Evolutionary conservation across 169 alveolate species (phyloP).

Genomic region (Eimeria necatrix): DNA sequence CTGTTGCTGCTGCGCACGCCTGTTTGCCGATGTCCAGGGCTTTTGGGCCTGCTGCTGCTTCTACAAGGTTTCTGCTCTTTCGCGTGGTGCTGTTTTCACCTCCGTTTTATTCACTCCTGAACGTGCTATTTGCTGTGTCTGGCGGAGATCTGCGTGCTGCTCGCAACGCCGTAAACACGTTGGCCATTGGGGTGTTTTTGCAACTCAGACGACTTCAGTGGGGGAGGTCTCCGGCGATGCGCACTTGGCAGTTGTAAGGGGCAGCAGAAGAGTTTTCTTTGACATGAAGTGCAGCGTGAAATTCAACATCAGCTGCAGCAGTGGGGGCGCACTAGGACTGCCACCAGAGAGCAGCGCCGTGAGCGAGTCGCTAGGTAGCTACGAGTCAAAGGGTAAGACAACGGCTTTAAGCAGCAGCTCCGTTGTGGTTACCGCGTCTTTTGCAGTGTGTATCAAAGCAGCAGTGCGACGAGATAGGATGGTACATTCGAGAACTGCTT

Average conservation of each 20-base stretch:
- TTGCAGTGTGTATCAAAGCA: neutral
- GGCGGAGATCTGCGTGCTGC: neutral
- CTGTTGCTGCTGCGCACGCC: neutral
- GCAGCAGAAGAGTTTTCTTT: constrained; percentile 82
- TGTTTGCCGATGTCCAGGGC: too few relatives aligned
- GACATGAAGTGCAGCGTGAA: constrained; percentile 63
- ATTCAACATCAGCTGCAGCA: neutral
- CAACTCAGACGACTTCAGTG: neutral
- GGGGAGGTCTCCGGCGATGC: constrained; percentile 82
- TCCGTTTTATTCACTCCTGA: too few relatives aligned
- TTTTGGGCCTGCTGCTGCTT: neutral
- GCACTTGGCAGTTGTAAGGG: constrained; percentile 81
- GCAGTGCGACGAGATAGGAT: neutral
- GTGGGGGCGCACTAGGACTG: neutral
- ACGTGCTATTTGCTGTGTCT: neutral
- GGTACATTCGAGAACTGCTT: too few relatives aligned
- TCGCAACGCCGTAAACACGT: neutral
- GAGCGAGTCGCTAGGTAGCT: neutral
- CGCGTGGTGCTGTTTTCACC: too few relatives aligned
- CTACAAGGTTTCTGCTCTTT: neutral
- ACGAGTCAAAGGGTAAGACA: constrained; percentile 14
- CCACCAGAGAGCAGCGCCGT: neutral
- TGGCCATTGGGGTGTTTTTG: neutral
- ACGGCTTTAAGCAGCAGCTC: neutral
- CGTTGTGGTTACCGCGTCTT: neutral